phyloP scores from a whole-genome alignment of 352 stramenopile species.

The Pythium apleroticum region DNA sequence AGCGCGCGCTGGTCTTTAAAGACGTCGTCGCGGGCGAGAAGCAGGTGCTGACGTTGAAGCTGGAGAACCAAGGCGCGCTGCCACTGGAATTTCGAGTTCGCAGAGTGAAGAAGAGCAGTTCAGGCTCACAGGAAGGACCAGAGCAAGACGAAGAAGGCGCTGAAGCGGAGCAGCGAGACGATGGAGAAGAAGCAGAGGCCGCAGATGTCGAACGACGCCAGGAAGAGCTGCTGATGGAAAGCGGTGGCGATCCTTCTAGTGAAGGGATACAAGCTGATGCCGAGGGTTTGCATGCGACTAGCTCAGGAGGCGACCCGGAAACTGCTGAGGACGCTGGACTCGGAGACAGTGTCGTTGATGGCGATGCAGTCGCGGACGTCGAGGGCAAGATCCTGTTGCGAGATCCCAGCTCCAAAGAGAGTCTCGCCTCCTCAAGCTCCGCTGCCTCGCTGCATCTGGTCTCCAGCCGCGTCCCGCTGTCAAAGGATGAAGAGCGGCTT shows the following conservation, averaged over 20 bases:
- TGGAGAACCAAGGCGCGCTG: slow-evolving; percentile 78
- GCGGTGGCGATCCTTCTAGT: background rate
- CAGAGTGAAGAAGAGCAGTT: background rate
- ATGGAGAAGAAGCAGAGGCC: background rate
- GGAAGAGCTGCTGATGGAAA: background rate
- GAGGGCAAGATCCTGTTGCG: background rate
- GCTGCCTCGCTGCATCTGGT: background rate
- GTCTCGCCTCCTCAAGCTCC: background rate
- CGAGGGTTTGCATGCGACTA: background rate
- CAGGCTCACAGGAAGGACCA: background rate
- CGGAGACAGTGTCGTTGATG: too few species aligned
- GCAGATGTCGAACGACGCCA: background rate
- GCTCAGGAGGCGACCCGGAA: background rate
- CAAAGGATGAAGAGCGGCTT: slow-evolving; percentile 35
- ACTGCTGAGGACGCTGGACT: background rate
- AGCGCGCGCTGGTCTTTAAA: slow-evolving; percentile 47
- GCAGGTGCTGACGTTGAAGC: slow-evolving; percentile 41
- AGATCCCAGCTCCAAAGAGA: background rate
- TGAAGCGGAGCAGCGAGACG: background rate
- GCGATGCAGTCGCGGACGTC: background rate
- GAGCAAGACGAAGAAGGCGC: background rate
- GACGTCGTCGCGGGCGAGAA: slow-evolving; percentile 83
- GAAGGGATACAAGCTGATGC: background rate
- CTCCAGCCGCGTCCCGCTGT: slow-evolving; percentile 15
- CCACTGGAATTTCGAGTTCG: slow-evolving; percentile 49